Conservation (phyloP, 768 basidiomycete genomes). For the Strobilomyces confusus region DNA sequence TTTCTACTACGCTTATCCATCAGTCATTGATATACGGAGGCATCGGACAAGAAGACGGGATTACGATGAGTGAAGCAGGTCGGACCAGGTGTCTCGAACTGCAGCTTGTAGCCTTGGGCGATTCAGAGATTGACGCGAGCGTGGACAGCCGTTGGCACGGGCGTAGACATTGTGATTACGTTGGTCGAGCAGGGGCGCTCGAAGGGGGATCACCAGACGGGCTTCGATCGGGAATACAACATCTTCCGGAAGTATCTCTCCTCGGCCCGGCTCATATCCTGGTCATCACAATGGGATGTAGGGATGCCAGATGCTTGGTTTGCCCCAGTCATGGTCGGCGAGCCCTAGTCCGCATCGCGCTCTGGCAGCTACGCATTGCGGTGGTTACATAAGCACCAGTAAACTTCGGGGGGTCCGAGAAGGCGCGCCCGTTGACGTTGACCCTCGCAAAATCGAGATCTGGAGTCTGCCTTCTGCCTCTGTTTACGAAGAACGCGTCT, state of each 20-base stretch:
- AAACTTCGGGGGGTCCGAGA: background rate
- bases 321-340: constrained; percentile 5
- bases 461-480: constrained; percentile 6
- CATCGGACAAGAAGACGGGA: too few species aligned
- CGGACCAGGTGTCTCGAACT: too few species aligned
- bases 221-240: constrained; percentile 4
- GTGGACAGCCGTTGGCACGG: too few species aligned
- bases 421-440: constrained; percentile 11
- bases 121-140: background rate
- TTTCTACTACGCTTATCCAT: constrained; percentile 1
- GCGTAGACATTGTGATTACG: background rate
- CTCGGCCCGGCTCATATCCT: too few species aligned
- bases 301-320: background rate
- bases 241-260: constrained; percentile 11
- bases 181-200: background rate
- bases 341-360: too few species aligned
- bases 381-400: background rate
- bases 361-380: too few species aligned
- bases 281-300: too few species aligned
- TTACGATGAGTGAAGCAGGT: too few species aligned
- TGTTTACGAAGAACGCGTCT: constrained; percentile 21
- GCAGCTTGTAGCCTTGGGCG: too few species aligned
- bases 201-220: background rate
- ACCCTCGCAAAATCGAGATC: constrained; percentile 16
- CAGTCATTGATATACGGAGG: background rate